phyloP scores from a whole-genome alignment of 768 basidiomycete species.

The Naganishia vaughanmartiniae region DNA sequence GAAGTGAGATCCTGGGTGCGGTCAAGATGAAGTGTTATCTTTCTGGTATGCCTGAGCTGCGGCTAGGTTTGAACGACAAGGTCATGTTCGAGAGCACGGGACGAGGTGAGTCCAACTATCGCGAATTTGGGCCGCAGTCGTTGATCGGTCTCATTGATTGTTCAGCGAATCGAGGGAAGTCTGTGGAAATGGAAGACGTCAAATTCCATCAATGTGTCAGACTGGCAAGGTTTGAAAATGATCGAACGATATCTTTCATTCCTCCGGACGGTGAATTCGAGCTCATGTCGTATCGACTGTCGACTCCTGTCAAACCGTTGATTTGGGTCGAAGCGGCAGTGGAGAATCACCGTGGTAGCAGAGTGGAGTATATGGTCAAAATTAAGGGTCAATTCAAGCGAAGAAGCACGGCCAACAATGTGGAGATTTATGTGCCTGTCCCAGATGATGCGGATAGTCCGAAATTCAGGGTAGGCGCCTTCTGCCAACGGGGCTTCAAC shows the following conservation, averaged over 20 bases:
- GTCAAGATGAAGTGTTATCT: slow-evolving; percentile 99
- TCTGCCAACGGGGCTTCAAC: slow-evolving; percentile 2
- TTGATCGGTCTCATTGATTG: not conserved
- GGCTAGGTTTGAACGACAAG: slow-evolving; percentile 95
- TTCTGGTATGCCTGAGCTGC: slow-evolving; percentile 97
- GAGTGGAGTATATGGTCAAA: slow-evolving; percentile 94
- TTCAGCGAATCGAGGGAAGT: slow-evolving; percentile 84
- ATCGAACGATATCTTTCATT: slow-evolving; percentile 97
- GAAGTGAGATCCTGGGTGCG: slow-evolving; percentile 95
- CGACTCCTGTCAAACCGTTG: slow-evolving; percentile 92
- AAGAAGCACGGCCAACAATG: slow-evolving; percentile 93
- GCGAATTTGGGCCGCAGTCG: too few relatives aligned
- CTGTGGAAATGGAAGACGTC: slow-evolving; percentile 99
- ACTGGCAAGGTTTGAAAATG: slow-evolving; percentile 93
- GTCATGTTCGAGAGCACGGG: slow-evolving; percentile 99
- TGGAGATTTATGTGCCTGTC: slow-evolving; percentile 97
- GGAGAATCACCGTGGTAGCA: slow-evolving; percentile 87
- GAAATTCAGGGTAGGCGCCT: slow-evolving; percentile 75
- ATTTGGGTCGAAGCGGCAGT: slow-evolving; percentile 97
- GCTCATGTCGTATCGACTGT: slow-evolving; percentile 94
- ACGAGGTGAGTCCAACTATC: slow-evolving; percentile 63
- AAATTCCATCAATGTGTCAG: slow-evolving; percentile 99
- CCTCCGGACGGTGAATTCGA: slow-evolving; percentile 99
- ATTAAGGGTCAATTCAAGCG: slow-evolving; percentile 94
- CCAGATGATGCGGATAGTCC: slow-evolving; percentile 98